Conservation (phyloP, 495 filamentous ascomycete genomes). For the Corynascus novoguineensis region DNA sequence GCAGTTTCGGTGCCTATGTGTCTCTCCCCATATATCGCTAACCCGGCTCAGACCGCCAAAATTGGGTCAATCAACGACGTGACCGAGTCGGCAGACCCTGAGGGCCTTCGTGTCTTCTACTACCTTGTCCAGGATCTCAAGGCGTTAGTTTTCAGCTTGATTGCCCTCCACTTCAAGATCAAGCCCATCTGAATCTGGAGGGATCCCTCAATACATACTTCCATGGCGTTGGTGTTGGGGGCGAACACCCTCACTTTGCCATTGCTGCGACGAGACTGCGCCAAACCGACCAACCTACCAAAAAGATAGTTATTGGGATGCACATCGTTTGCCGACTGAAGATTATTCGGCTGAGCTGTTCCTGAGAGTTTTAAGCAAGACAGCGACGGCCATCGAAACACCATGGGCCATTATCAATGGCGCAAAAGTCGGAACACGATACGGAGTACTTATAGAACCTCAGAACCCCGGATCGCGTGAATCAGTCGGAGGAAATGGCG, state of each 20-base stretch:
- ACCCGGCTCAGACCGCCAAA: conserved; percentile 75
- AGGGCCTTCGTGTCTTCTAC: conserved; percentile 98
- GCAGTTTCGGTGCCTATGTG: conserved; percentile 6
- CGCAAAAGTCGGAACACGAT: neutral
- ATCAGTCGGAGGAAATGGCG: neutral
- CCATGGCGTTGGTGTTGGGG: neutral
- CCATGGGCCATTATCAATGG: neutral
- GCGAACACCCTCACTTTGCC: neutral
- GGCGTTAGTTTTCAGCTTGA: conserved; percentile 92
- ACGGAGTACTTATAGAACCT: neutral
- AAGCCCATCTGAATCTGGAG: conserved; percentile 62
- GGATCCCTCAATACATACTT: neutral
- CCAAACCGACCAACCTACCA: neutral
- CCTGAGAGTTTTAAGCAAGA: neutral
- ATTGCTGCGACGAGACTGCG: neutral
- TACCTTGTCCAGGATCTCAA: conserved; percentile 98
- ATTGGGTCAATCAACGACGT: conserved; percentile 97
- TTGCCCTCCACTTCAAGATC: conserved; percentile 97
- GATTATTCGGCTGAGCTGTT: neutral
- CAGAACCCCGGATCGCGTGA: neutral
- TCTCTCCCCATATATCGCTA: conserved; percentile 13
- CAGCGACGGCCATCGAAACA: neutral
- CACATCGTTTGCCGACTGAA: neutral
- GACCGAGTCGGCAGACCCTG: conserved; percentile 90
- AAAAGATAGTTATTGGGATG: neutral